phyloP scores from a whole-genome alignment of 495 filamentous ascomycete genomes.

The Sordaria brevicollis region DNA sequence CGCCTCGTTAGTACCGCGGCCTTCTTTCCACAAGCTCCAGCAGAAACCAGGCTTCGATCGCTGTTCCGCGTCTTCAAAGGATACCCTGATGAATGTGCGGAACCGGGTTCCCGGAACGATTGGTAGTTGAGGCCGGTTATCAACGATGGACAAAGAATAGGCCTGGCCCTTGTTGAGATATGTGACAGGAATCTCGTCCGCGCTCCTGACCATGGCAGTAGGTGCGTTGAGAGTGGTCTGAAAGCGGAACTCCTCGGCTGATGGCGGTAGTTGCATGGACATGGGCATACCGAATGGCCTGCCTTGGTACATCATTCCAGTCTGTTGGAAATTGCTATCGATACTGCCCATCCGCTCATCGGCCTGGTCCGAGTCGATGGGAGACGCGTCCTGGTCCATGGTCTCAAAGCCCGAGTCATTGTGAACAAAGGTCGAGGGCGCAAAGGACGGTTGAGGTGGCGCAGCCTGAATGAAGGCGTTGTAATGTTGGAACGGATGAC shows the following conservation, averaged over 20 bases:
- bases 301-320: slow-evolving; percentile 35
- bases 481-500: slow-evolving; percentile 59
- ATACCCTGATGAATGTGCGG: slow-evolving; percentile 79
- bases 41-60: slow-evolving; percentile 68
- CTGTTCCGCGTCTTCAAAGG: slow-evolving; percentile 90
- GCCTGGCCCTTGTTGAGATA: slow-evolving; percentile 97
- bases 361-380: slow-evolving; percentile 39
- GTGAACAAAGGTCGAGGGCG: slow-evolving; percentile 71
- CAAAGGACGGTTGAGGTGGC: slow-evolving; percentile 50
- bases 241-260: slow-evolving; percentile 71
- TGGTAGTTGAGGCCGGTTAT: slow-evolving; percentile 44
- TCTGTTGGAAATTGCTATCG: slow-evolving; percentile 41
- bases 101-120: slow-evolving; percentile 48
- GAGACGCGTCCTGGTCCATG: slow-evolving; percentile 62
- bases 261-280: slow-evolving; percentile 26
- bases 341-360: slow-evolving; percentile 39
- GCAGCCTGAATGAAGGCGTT: slow-evolving; percentile 60
- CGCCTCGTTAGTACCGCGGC: slow-evolving; percentile 77
- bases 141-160: slow-evolving; percentile 70
- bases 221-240: slow-evolving; percentile 83
- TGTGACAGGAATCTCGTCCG: slow-evolving; percentile 82
- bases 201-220: slow-evolving; percentile 88
- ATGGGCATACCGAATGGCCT: slow-evolving; percentile 33
- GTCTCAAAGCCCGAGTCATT: slow-evolving; percentile 67
- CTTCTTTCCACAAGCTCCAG: slow-evolving; percentile 97